Base-by-base conservation (phyloP, 2,329 filamentous ascomycete genomes). In the Fusarium sarcochroum region DNA sequence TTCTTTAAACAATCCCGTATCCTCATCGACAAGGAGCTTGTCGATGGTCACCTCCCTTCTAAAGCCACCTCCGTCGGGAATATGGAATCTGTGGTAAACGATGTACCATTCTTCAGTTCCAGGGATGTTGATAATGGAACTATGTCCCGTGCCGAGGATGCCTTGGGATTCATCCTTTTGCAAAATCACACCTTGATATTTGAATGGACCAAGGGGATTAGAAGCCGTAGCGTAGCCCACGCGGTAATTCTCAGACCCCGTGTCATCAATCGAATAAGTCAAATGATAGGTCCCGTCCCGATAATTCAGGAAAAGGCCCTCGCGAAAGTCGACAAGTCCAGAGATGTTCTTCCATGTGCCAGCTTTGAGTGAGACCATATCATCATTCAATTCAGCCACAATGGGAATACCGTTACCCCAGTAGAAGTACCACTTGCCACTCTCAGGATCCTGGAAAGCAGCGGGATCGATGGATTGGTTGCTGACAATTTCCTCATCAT, bases 401-500 rank as follows among this genome's bases (percentile, higher is more conserved):
- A 85, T 56, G 0, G 82, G 78, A 0, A 61, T 61, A 1, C 82
- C 80, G 49, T 85, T 85, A 6, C 89, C 89, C 77, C 90, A 90
- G 76, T 89, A 91, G 8, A 91, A 72, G 63, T 89, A 91, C 53
- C 85, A 87, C 38, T 83, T 80, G 3, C 85, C 86, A 40, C 88
- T 77, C 1, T 75, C 83, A 1, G 88, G 87, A 59, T 91, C 89
- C 2, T 86, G 81, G 68, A 91, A 90, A 0, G 81, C 82, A 2
- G 85, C 87, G 0, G 89, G 88, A 55, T 91, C 89, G 59, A 91
- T 91, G 34, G 86, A 86, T 44, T 73, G 72, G 0, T 75, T 73
- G 2, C 74, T 78, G 4, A 78, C 60, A 5, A 76, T 70, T 44
- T 77, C 76, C 68, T 87, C 89, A 58, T 86, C 88, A 1, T 55